Evolutionary conservation across 208 protist genomes (phyloP), one percentile per base, ranked within the genome.

Genomic region (Leishmania braziliensis): DNA sequence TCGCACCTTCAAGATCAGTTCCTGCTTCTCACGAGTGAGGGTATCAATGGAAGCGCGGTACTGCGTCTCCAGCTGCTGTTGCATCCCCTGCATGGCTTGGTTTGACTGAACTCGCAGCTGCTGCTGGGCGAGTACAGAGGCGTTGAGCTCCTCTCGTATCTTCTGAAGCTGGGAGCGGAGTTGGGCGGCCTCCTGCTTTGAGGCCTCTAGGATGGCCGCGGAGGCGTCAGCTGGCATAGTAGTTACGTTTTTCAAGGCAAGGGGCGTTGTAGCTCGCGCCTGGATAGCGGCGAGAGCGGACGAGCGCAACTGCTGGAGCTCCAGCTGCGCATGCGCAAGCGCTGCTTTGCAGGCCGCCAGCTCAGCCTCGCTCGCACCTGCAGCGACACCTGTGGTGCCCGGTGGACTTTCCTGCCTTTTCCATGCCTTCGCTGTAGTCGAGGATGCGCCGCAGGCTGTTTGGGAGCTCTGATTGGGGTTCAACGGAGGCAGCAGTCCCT

Each of bases 11-110:
- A 95, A 39, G 33, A 51, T 76, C 36, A 93, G 80, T 5, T 76
- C 82, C 60, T 92, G 84, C 56, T 86, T 83, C 72, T 96, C 92
- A 23, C 82, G 86, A 14, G 86, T 89, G 71, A 94, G 88, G 5
- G 68, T 51, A 6, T 88, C 84, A 29, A 93, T 71, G 5, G 83
- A 65, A 16, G 82, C 79, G 60, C 84, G 80, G 72, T 89, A 88
- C 68, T 92, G 84, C 51, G 50, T 23, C 56, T 95, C 89, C 6
- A 88, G 77, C 56, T 90, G 86, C 66, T 83, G 77, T 70, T 85
- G 76, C 10, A 80, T 2, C 10, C 56, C 77, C 56, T 78, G 60
- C 46, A 71, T 48, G 2, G 77, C 54, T 36, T 69, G 46, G 9
- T 43, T 51, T n/a, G 73, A 46, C 39, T 79, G 68, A 18, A 33